Evolutionary conservation across 2,329 filamentous ascomycete species (phyloP).

Genomic region (Westerdykella ornata): DNA sequence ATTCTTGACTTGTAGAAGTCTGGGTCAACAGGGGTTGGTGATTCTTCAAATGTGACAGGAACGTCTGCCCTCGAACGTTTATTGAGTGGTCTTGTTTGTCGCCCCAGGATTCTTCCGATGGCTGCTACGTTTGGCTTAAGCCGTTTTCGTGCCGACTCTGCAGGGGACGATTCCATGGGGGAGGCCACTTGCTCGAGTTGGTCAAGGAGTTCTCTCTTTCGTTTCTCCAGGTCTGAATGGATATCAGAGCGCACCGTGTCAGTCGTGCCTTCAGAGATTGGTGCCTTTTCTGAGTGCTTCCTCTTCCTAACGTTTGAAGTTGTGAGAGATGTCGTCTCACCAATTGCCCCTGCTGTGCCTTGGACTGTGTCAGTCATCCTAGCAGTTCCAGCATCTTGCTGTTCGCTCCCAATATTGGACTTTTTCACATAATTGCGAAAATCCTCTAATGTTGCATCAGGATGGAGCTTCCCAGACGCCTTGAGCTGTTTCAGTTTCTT

Average conservation of each 20-base stretch:
- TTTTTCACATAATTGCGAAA: constrained; percentile 44
- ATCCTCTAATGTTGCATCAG: constrained; percentile 47
- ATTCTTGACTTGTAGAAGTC: constrained; percentile 70
- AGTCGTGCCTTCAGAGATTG: too few relatives aligned
- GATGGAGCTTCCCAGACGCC: constrained; percentile 46
- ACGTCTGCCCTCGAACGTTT: background rate
- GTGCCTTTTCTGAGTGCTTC: too few relatives aligned
- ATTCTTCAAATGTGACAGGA: background rate
- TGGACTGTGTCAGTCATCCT: too few relatives aligned
- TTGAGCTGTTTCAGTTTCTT: constrained; percentile 50
- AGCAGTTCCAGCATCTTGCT: too few relatives aligned
- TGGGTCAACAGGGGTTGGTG: constrained; percentile 38
- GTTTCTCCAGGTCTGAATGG: too few relatives aligned
- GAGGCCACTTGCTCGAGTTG: too few relatives aligned
- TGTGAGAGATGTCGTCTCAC: too few relatives aligned
- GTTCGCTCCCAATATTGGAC: constrained; percentile 6
- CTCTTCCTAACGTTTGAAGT: too few relatives aligned
- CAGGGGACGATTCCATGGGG: background rate
- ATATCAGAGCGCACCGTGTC: too few relatives aligned
- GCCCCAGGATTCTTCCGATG: constrained; percentile 26
- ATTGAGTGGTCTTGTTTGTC: constrained; percentile 16
- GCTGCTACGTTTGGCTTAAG: constrained; percentile 22
- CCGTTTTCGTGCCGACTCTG: constrained; percentile 14
- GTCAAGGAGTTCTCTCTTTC: too few relatives aligned
- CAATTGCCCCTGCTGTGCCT: too few relatives aligned